Conservation (phyloP, 805 yeast species). For the Phaffomyces antillensis region DNA sequence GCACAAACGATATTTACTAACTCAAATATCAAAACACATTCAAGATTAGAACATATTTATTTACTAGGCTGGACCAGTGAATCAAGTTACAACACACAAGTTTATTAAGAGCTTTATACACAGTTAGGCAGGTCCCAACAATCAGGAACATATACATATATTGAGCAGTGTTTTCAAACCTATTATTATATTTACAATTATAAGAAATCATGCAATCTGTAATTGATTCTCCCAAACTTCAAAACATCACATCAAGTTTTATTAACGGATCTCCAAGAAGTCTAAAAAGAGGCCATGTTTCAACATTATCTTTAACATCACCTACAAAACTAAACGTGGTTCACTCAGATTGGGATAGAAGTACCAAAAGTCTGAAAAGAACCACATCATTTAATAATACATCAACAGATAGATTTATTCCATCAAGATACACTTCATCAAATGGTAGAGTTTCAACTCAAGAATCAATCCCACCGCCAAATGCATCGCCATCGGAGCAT, state of each 20-base stretch:
- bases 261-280: slow-evolving; percentile 13
- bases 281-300: slow-evolving; percentile 19
- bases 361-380: slow-evolving; percentile 16
- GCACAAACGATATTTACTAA: background rate
- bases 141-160: background rate
- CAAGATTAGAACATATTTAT: slow-evolving; percentile 1
- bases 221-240: slow-evolving; percentile 17
- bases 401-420: slow-evolving; percentile 51
- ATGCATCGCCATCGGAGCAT: slow-evolving; percentile 39
- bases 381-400: slow-evolving; percentile 19
- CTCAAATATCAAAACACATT: background rate
- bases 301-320: slow-evolving; percentile 35
- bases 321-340: slow-evolving; percentile 42
- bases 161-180: background rate
- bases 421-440: slow-evolving; percentile 44
- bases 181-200: background rate
- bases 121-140: slow-evolving; percentile 9
- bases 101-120: background rate
- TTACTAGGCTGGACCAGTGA: slow-evolving; percentile 19
- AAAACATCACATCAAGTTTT: slow-evolving; percentile 6
- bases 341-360: slow-evolving; percentile 30
- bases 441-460: slow-evolving; percentile 37
- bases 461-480: slow-evolving; percentile 34
- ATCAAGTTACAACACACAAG: slow-evolving; percentile 4
- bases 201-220: background rate